These are phyloP conservation scores for Biscogniauxia marginata DNA, from an alignment of 2,329 filamentous ascomycete genomes.

Conservation along the genomic window DNA sequence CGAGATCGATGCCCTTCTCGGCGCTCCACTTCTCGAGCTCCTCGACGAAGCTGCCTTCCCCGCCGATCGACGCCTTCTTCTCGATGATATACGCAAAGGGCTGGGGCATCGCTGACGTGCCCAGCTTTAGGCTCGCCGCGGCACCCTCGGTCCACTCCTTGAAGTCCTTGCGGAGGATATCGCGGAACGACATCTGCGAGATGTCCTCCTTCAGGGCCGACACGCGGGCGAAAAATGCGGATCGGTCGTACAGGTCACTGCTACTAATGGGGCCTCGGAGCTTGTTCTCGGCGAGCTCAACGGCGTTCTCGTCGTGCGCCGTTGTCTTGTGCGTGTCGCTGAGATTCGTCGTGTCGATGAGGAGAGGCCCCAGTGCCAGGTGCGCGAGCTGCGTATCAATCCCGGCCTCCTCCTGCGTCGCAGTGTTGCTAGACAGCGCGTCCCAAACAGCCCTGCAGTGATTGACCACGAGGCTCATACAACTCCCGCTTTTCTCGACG, in stretches of 20 bases:
- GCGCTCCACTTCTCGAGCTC: conserved; percentile 52
- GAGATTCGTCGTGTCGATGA: conserved; percentile 72
- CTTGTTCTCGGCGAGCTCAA: conserved; percentile 55
- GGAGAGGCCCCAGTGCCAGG: conserved; percentile 66
- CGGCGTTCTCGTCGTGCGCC: conserved; percentile 57
- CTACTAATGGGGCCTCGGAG: conserved; percentile 20
- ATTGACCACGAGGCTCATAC: conserved; percentile 66
- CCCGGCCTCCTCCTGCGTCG: conserved; percentile 27
- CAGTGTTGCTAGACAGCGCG: conserved; percentile 39
- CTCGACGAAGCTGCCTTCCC: conserved; percentile 43
- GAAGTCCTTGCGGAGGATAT: conserved; percentile 79
- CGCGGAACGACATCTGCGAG: conserved; percentile 56
- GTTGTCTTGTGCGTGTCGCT: conserved; percentile 62
- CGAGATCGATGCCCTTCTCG: conserved; percentile 61
- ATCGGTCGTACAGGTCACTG: conserved; percentile 47
- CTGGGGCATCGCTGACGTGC: conserved; percentile 66
- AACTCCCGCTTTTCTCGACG: conserved; percentile 68
- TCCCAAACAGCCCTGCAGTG: conserved; percentile 60
- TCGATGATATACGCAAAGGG: conserved; percentile 58
- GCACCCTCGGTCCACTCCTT: conserved; percentile 68
- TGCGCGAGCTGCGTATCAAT: conserved; percentile 61
- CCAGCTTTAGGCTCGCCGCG: conserved; percentile 47
- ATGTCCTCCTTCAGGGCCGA: conserved; percentile 67
- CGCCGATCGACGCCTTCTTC: conserved; percentile 44
- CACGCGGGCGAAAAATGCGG: conserved; percentile 58